phyloP scores from a whole-genome alignment of 176 grass and related monocot genomes.

The Guadua angustifolia region DNA sequence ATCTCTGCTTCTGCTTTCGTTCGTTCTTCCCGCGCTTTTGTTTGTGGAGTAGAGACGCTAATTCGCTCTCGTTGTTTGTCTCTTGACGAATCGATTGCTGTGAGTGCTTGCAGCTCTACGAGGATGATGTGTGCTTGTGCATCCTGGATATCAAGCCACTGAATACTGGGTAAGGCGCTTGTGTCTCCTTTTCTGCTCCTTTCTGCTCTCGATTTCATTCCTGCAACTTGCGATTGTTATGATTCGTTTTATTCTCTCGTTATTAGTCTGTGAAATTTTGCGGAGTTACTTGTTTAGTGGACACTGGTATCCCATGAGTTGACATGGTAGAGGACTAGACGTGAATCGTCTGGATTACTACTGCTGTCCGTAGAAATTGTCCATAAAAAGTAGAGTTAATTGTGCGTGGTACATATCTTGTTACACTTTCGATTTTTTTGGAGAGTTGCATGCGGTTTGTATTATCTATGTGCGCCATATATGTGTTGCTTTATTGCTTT shows the following conservation, averaged over 20 bases:
- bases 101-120: conserved; percentile 69
- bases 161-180: conserved; percentile 58
- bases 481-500: not conserved
- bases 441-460: not conserved
- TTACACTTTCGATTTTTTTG: not conserved
- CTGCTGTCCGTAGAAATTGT: not conserved
- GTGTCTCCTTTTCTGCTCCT: not conserved
- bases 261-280: not conserved
- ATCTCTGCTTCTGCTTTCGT: not conserved
- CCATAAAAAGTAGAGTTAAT: not conserved
- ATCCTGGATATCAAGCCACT: conserved; percentile 83
- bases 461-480: not conserved
- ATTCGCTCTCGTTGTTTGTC: not conserved
- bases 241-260: conserved; percentile 1
- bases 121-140: conserved; percentile 85
- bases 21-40: not conserved
- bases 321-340: not conserved
- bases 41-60: not conserved
- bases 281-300: not conserved
- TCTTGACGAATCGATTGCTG: conserved; percentile 25
- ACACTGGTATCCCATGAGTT: not conserved
- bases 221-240: not conserved
- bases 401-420: not conserved
- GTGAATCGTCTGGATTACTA: not conserved
- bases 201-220: conserved; percentile 5